Conservation (phyloP, 1,284 basidiomycete genomes). For the Ceratobasidium theobromae region DNA sequence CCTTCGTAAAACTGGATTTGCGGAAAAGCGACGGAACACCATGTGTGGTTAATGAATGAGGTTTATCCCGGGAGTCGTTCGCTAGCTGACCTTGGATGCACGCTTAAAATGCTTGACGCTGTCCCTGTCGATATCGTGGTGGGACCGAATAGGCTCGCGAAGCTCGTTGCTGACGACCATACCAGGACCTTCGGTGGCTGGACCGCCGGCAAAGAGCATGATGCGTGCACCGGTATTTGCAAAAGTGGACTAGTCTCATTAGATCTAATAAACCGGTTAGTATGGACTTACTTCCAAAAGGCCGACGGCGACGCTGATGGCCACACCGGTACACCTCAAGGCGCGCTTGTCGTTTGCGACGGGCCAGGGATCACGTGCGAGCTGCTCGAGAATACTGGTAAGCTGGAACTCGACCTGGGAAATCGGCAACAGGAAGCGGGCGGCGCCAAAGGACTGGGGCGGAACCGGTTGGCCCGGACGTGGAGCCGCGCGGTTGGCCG, state of each 20-base stretch:
- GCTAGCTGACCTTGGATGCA: constrained; percentile 77
- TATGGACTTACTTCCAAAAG: constrained; percentile 70
- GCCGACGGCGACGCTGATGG: constrained; percentile 92
- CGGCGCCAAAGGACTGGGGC: constrained; percentile 82
- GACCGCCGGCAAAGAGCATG: constrained; percentile 96
- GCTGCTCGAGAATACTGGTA: constrained; percentile 88
- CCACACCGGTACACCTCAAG: constrained; percentile 95
- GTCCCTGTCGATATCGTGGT: constrained; percentile 99
- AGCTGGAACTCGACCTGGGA: constrained; percentile 96
- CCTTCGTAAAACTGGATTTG: constrained; percentile 85
- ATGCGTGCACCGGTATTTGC: constrained; percentile 95
- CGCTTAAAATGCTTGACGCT: constrained; percentile 98
- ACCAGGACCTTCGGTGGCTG: constrained; percentile 96
- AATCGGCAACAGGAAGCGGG: constrained; percentile 91
- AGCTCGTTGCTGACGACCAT: constrained; percentile 96
- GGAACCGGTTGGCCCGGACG: constrained; percentile 79
- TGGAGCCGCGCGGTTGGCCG: constrained; percentile 73
- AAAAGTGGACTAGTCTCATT: constrained; percentile 69
- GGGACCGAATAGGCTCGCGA: constrained; percentile 96
- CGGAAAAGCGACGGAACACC: neutral
- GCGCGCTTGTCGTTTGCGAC: constrained; percentile 94
- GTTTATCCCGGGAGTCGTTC: neutral
- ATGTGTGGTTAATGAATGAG: neutral
- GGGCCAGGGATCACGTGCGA: constrained; percentile 95
- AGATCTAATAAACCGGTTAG: neutral